phyloP scores from a whole-genome alignment of 176 grass and related monocot genomes.

The Thinopyrum elongatum region DNA sequence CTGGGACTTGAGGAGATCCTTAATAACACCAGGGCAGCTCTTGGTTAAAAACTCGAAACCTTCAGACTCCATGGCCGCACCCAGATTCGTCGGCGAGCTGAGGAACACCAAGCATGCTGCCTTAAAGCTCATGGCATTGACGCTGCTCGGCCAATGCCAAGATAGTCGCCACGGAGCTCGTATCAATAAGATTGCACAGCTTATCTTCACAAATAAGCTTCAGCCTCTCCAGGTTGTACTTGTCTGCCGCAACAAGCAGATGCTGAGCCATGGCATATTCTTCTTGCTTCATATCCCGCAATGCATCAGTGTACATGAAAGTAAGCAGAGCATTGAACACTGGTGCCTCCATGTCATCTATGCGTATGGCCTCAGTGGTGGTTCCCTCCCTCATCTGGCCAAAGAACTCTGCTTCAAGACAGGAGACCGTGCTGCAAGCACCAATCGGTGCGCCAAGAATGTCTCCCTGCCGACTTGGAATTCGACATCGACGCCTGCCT shows the following conservation, averaged over 20 bases:
- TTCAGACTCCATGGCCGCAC: not conserved
- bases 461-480: not conserved
- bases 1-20: too few species aligned
- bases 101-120: not conserved
- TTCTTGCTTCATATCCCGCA: not conserved
- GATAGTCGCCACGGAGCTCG: not conserved
- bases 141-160: not conserved
- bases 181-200: not conserved
- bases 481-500: not conserved
- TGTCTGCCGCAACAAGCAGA: conserved; percentile 2
- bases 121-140: not conserved
- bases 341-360: not conserved
- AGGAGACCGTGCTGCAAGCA: not conserved
- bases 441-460: not conserved
- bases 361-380: not conserved
- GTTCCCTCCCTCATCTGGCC: not conserved
- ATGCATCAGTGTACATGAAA: conserved; percentile 18
- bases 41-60: not conserved
- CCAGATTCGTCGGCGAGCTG: not conserved
- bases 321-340: conserved; percentile 19
- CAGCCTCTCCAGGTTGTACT: not conserved
- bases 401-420: not conserved
- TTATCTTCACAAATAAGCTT: not conserved
- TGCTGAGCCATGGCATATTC: not conserved
- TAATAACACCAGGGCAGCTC: not conserved